These are phyloP conservation scores for Geranium brycei DNA, from an alignment of 345 rosid species.

Conservation along the genomic window DNA sequence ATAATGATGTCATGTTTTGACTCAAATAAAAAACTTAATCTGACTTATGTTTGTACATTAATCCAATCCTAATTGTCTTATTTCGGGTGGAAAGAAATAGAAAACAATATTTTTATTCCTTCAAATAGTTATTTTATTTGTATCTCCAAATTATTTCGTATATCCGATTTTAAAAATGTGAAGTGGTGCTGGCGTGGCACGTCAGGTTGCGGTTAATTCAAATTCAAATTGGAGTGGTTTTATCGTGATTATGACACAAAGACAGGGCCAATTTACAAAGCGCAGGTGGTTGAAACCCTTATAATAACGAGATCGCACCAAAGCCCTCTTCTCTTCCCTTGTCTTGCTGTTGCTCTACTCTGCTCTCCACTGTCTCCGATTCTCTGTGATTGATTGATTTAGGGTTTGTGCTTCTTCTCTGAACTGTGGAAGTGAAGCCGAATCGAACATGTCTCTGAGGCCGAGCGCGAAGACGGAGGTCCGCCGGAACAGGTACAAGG, in stretches of 20 bases:
- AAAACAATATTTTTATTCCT: no score
- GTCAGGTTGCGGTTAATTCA: not conserved
- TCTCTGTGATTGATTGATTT: not conserved
- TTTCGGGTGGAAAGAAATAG: no score
- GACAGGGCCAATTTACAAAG: not conserved
- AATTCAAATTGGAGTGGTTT: not conserved
- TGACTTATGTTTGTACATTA: no score
- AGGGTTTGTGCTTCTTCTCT: not conserved
- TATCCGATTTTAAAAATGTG: not conserved
- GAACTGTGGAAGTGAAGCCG: not conserved
- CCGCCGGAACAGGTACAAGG: constrained; percentile 70
- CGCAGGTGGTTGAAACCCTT: not conserved
- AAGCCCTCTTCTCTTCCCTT: not conserved
- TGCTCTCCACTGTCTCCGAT: not conserved
- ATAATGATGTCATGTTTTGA: no score
- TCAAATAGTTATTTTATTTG: no score
- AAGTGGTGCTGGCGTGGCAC: not conserved
- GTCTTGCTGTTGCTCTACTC: no score
- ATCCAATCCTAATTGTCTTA: no score
- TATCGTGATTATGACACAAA: not conserved
- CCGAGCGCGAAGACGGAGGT: constrained; percentile 63
- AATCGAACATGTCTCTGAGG: constrained; percentile 49
- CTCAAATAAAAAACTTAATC: no score
- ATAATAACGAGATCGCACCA: not conserved
- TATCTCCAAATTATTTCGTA: no score